Evolutionary conservation across 441 rosid species (phyloP).

Genomic region (Euphorbia schlechtendalii): DNA sequence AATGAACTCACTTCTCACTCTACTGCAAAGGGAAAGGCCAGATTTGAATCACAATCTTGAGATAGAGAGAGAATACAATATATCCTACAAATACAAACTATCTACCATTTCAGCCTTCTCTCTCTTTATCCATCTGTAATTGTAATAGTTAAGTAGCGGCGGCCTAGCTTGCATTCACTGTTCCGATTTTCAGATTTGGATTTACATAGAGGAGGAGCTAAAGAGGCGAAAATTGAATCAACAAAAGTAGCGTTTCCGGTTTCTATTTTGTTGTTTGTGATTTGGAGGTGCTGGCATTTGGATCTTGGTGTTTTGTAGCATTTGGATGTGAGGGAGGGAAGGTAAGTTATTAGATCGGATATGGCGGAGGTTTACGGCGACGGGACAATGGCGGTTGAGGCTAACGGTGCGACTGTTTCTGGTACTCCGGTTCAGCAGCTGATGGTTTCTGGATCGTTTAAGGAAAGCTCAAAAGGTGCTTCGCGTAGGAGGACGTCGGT

Average conservation of each 20-base stretch:
- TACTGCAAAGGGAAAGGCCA: constrained; percentile 5
- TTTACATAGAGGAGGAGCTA: not conserved
- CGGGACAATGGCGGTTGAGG: constrained; percentile 22
- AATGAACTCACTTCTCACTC: not conserved
- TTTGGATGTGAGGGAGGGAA: constrained; percentile 30
- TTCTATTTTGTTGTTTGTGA: not conserved
- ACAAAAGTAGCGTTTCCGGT: no score
- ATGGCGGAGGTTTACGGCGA: constrained; percentile 78
- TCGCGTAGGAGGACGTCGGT: constrained; percentile 60
- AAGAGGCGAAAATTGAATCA: not conserved
- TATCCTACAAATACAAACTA: no score
- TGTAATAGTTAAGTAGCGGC: not conserved
- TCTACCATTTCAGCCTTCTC: not conserved
- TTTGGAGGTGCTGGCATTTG: constrained; percentile 10
- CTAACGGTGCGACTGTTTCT: constrained; percentile 20
- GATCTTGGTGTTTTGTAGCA: constrained; percentile 26
- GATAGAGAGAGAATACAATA: constrained; percentile 18
- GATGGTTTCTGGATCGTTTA: constrained; percentile 61
- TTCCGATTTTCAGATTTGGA: constrained; percentile 3
- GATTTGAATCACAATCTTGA: constrained; percentile 25
- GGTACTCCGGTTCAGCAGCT: constrained; percentile 35
- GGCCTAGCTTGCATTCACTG: not conserved
- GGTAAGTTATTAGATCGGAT: constrained; percentile 45
- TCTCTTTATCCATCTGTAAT: constrained; percentile 4
- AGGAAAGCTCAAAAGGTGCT: constrained; percentile 62